Conservation (phyloP, 2,329 filamentous ascomycete genomes). For the Arthrinium phaeospermum region DNA sequence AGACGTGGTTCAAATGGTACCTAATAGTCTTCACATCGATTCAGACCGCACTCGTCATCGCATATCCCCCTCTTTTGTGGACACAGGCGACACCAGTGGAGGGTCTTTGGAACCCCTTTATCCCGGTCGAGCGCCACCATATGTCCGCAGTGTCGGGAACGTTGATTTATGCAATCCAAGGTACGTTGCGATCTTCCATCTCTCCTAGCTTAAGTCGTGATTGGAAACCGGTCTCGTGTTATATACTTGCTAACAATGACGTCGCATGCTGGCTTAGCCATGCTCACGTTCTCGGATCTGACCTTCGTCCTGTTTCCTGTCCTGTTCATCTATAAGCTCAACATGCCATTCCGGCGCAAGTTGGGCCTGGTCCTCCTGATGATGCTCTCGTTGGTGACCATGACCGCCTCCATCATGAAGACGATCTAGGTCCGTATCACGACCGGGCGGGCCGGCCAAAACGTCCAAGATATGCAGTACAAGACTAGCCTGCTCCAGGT, state of each 20-base stretch:
- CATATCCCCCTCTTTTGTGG: background rate
- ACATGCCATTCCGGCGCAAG: conserved; percentile 22
- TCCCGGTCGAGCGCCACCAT: too few relatives aligned
- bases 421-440: background rate
- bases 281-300: conserved; percentile 20
- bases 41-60: background rate
- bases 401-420: conserved; percentile 18
- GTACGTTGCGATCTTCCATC: background rate
- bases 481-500: background rate
- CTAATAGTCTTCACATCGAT: too few relatives aligned
- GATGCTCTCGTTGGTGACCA: conserved; percentile 21
- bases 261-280: background rate
- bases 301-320: conserved; percentile 24
- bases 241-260: background rate
- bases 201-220: too few relatives aligned
- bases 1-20: conserved; percentile 20
- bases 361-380: conserved; percentile 20
- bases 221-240: too few relatives aligned
- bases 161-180: background rate
- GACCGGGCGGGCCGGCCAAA: background rate
- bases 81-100: background rate
- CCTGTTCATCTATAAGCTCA: conserved; percentile 23
- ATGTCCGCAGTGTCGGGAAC: too few relatives aligned
- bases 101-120: background rate
- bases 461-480: background rate